Percentiles rank a stretch among this genome's conserved stretches.
Conservation (phyloP, 2,329 filamentous ascomycete species). For the Herpotrichia juniperi region DNA sequence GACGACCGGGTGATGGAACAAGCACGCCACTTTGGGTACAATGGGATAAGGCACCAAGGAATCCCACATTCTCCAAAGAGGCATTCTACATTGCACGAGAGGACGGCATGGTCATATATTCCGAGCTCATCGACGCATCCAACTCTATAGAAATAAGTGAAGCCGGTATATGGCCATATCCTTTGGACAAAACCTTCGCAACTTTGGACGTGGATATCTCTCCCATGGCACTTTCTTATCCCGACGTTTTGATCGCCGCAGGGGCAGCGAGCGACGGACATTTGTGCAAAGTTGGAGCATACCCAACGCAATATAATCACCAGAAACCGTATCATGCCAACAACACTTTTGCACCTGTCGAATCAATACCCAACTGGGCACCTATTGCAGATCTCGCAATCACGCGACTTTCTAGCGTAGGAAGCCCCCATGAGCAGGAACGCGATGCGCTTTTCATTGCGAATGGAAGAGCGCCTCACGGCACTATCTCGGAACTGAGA, state of each 20-base stretch:
- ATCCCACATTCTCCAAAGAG: conserved; percentile 65
- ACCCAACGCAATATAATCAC: conserved; percentile 51
- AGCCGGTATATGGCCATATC: conserved; percentile 67
- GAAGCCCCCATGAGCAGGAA: conserved; percentile 24
- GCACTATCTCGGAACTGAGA: conserved; percentile 52
- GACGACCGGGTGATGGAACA: conserved; percentile 47
- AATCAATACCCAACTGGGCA: conserved; percentile 67
- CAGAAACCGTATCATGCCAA: conserved; percentile 59
- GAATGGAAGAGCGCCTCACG: conserved; percentile 51
- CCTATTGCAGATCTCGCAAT: conserved; percentile 57
- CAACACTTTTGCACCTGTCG: conserved; percentile 55
- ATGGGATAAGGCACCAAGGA: conserved; percentile 80
- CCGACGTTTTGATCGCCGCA: conserved; percentile 80
- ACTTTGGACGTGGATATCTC: conserved; percentile 60
- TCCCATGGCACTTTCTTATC: conserved; percentile 60
- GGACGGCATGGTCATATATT: conserved; percentile 78
- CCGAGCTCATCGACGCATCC: conserved; percentile 65
- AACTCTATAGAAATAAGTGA: conserved; percentile 49
- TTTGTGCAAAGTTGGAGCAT: conserved; percentile 69
- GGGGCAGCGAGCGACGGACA: conserved; percentile 80
- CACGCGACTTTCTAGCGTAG: conserved; percentile 29
- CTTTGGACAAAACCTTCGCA: conserved; percentile 82
- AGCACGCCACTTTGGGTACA: conserved; percentile 73
- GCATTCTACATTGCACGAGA: conserved; percentile 86
- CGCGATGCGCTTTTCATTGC: conserved; percentile 45